These are phyloP conservation scores for Fusarium buxicola DNA, from an alignment of 2,329 filamentous ascomycete genomes.

Conservation along the genomic window DNA sequence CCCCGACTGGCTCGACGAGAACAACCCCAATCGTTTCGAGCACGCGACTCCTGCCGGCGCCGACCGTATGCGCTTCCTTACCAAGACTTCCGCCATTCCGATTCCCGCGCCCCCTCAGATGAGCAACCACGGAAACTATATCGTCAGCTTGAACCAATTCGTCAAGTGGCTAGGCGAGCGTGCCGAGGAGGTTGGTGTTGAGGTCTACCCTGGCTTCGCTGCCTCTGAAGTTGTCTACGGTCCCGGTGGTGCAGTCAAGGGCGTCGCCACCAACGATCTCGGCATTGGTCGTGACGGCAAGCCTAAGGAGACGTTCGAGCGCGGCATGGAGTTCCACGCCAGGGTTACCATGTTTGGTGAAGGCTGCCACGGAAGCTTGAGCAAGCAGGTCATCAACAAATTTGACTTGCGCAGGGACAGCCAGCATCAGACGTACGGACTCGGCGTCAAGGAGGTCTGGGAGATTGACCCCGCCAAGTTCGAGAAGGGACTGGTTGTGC, in stretches of 20 bases:
- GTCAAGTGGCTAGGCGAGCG: constrained; percentile 95
- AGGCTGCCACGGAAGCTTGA: constrained; percentile 94
- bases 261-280: constrained; percentile 95
- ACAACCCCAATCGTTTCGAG: constrained; percentile 89
- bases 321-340: constrained; percentile 98
- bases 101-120: constrained; percentile 94
- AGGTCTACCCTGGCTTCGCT: constrained; percentile 96
- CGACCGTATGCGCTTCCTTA: constrained; percentile 95
- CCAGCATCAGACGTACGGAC: constrained; percentile 93
- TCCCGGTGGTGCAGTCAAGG: constrained; percentile 86
- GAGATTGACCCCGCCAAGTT: constrained; percentile 95
- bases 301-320: constrained; percentile 90
- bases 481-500: constrained; percentile 83
- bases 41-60: constrained; percentile 83
- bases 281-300: constrained; percentile 85
- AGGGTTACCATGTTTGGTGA: constrained; percentile 91
- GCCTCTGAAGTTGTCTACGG: constrained; percentile 92
- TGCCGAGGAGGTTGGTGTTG: constrained; percentile 95
- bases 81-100: constrained; percentile 80
- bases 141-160: constrained; percentile 94
- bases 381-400: constrained; percentile 94
- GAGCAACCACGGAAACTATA: constrained; percentile 98
- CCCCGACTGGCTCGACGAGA: constrained; percentile 91
- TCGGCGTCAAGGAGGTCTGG: constrained; percentile 98
- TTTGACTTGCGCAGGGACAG: constrained; percentile 90